These are phyloP conservation scores for Pulveroboletus sp. DNA, from an alignment of 1,284 basidiomycete species.

Conservation along the genomic window DNA sequence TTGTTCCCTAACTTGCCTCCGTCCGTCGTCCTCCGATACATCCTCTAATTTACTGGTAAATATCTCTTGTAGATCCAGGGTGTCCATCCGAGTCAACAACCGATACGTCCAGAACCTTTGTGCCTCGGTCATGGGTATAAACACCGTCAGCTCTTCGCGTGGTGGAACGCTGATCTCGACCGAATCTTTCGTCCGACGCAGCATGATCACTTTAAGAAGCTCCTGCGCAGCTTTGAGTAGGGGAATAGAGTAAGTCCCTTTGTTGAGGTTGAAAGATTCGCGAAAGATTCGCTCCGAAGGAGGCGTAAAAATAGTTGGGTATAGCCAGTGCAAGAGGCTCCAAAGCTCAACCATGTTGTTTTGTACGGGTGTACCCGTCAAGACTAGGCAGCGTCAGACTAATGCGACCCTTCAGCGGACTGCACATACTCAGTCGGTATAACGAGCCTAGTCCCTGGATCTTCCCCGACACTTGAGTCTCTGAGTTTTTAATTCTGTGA, in stretches of 20 bases:
- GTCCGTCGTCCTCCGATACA: slow-evolving; percentile 35
- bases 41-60: slow-evolving; percentile 43
- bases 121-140: slow-evolving; percentile 56
- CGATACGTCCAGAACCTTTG: slow-evolving; percentile 65
- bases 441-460: slow-evolving; percentile 50
- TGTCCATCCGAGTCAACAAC: slow-evolving; percentile 53
- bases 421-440: slow-evolving; percentile 48
- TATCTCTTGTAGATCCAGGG: slow-evolving; percentile 48
- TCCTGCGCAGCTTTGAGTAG: slow-evolving; percentile 51
- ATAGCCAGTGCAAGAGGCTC: slow-evolving; percentile 56
- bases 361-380: slow-evolving; percentile 65
- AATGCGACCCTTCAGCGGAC: not conserved
- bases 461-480: slow-evolving; percentile 46
- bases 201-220: slow-evolving; percentile 55
- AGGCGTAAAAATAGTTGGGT: slow-evolving; percentile 52
- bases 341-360: slow-evolving; percentile 64
- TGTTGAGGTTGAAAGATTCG: slow-evolving; percentile 52
- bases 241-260: slow-evolving; percentile 50
- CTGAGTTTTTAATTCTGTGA: slow-evolving; percentile 60
- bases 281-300: slow-evolving; percentile 50
- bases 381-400: slow-evolving; percentile 41
- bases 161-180: slow-evolving; percentile 56
- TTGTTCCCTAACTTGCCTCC: slow-evolving; percentile 43
- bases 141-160: slow-evolving; percentile 56
- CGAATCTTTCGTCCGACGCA: slow-evolving; percentile 57